Evolutionary conservation across 805 yeast species (phyloP), one percentile per base, ranked within the genome.

Genomic region (Pichia deserticola): DNA sequence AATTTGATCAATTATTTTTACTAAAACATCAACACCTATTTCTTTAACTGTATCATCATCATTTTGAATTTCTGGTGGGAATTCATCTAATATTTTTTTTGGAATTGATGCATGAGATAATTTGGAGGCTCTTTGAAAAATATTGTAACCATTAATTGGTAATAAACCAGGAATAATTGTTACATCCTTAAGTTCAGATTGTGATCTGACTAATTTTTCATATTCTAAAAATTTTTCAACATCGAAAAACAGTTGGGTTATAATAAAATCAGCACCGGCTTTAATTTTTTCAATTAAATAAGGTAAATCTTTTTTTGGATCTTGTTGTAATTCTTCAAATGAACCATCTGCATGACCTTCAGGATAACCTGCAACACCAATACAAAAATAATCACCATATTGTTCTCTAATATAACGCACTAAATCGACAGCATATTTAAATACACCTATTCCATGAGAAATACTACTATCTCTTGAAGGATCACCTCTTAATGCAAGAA

Each of bases 281-380:
- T 82, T 76, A 28, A 92, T 76, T 65, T 93, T 93, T 57, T 88
- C 95, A 45, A 81, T 78, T 66, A 93, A 74, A 61, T 67, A 89
- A 7, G 93, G 92, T 43, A 92, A 60, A 65, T 92, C 99, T 43
- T 75, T 75, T 27, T 64, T 62, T 1, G 84, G 81, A 58, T 80
- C 77, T 64, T 89, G 96, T 36, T 73, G 74, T n/a, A 54, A 20
- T 8, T 79, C 67, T 42, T 69, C 74, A 57, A 83, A 87, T 1
- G 89, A 75, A 12, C 95, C 92, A 57, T 90, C 96, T 36, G 88
- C 89, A 67, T 92, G 97, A 20, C 99, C 99, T 64, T 92, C 99
- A 8, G 99, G 97, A 65, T 92, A 92, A 1, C 95, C 97, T 2
- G 99, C 99, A 13, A 92, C 99, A 52, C 99, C 99, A 49, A 92